These are phyloP conservation scores for Penicillium aurantiogriseum DNA, from an alignment of 2,329 filamentous ascomycete genomes.

Conservation along the genomic window DNA sequence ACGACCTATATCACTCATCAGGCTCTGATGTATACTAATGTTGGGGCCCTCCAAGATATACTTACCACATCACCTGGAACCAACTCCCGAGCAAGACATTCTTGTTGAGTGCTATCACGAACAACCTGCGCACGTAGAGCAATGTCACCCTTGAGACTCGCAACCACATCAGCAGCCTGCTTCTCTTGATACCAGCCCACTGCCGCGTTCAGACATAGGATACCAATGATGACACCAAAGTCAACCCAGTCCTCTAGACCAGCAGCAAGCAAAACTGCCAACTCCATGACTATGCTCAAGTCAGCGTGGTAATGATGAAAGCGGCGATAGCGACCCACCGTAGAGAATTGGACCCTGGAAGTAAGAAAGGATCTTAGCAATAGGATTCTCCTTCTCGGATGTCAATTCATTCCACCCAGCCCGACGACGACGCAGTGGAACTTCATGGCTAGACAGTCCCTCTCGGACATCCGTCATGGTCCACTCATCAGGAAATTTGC, in stretches of 20 bases:
- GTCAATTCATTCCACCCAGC: conserved; percentile 71
- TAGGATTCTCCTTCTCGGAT: conserved; percentile 75
- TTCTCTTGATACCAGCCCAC: conserved; percentile 83
- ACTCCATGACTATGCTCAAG: conserved; percentile 64
- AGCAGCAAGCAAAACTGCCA: conserved; percentile 70
- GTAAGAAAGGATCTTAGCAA: conserved; percentile 71
- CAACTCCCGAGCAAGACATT: conserved; percentile 68
- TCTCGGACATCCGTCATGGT: conserved; percentile 65
- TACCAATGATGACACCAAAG: conserved; percentile 74
- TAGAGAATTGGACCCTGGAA: conserved; percentile 61
- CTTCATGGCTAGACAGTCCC: conserved; percentile 59
- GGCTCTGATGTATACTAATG: conserved; percentile 1
- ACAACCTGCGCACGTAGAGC: conserved; percentile 69
- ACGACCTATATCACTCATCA: conserved; percentile 52
- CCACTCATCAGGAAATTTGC: conserved; percentile 62
- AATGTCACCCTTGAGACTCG: conserved; percentile 73
- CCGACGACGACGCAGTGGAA: conserved; percentile 61
- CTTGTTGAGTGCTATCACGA: conserved; percentile 63
- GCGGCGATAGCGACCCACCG: neutral
- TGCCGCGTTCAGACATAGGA: conserved; percentile 69
- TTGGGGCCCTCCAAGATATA: conserved; percentile 10
- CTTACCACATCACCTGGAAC: conserved; percentile 74
- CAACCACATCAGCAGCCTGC: conserved; percentile 74
- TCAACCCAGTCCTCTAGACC: conserved; percentile 75
- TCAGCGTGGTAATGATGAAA: conserved; percentile 5